Base-by-base conservation (phyloP, 2,329 filamentous ascomycete species). In the Fusarium nisikadoi region DNA sequence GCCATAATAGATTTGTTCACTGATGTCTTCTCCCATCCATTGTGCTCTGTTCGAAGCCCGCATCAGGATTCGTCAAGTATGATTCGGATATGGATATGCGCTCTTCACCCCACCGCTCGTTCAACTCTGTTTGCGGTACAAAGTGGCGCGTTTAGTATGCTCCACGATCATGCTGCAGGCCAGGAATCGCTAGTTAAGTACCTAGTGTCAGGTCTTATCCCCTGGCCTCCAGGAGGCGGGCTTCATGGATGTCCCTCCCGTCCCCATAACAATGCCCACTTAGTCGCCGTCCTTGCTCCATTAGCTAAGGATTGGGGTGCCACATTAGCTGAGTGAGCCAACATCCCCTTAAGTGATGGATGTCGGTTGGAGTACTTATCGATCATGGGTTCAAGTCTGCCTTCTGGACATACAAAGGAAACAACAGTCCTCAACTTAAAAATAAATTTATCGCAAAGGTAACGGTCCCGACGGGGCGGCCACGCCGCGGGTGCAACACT, bases 251-350 rank as follows among this genome's bases (percentile, higher is more conserved):
- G 62, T 61, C 54, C 58, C 70, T 63, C 55, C 70, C 62, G 61
- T 54, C 61, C 53, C 70, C 65, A 71, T 73, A 60, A 68, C 41
- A 47, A 46, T 61, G 47, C 41, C 70, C 70, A 73, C 70, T 72
- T 70, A 31, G 61, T 66, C 65, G 56, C 61, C 55, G 56, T 56
- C 62, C 62, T 45, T 57, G 69, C 70, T 67, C 65, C 69, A 59
- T 72, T 52, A 53, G 53, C 69, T 66, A 72, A 62, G 65, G 39
- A 59, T 53, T 55, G 27, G 47, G 60, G 65, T 66, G 31, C 47
- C 54, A 60, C 60, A 59, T 62, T 63, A 62, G 43, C 56, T 72
- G 65, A 62, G 55, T 36, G 61, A 66, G 47, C 69, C 52, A 72
- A 49, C 41, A 58, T 55, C 49, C 50, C 57, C 36, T 33, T 29